Base-by-base conservation (phyloP, 441 rosid genomes). In the Pelargonium fulgidum region DNA sequence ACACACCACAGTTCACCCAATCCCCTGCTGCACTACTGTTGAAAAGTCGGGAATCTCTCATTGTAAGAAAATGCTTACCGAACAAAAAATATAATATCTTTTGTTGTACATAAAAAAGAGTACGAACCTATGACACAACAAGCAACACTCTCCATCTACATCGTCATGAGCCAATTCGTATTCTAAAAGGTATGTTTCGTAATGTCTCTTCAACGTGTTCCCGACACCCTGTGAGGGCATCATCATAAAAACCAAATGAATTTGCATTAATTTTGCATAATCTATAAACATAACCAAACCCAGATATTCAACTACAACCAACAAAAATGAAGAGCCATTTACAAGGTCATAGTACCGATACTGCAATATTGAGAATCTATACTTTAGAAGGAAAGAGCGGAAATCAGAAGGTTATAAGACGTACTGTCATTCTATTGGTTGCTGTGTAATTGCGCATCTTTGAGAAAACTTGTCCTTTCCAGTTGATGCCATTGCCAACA, bases 391-490 rank as follows among this genome's bases (percentile, higher is more conserved):
- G 39, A n/a, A n/a, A 36, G 41, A 36, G 4, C 22, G 4, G 7
- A 14, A 4, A 0, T 14, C 17, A 13, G 0, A 7, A 14, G 7
- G 41, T 5, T 54, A 36, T 8, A 7, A 19, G 62, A 62, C 78
- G 44, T 75, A 75, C 78, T 11, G 78, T 75, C 78, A 75, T 75
- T 50, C 75, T 52, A 41, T 75, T 69, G 4, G 78, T 75, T 36
- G 62, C 64, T 8, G 78, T 75, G 66, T 70, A 75, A 29, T 75
- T 75, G 64, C 72, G 54, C 78, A 75, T 75, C 75, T 71, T 75
- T 3, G 78, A 75, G 68, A 75, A 75, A 50, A 75, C 78, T 71
- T 75, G 78, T 42, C 78, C 78, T 67, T 75, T 75, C 78, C 78
- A 75, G 56, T 75, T 75, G 68, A 75, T 75, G 64, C 78, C 78